Evolutionary conservation across 768 basidiomycete species (phyloP).

Genomic region (Lepiota venenata): DNA sequence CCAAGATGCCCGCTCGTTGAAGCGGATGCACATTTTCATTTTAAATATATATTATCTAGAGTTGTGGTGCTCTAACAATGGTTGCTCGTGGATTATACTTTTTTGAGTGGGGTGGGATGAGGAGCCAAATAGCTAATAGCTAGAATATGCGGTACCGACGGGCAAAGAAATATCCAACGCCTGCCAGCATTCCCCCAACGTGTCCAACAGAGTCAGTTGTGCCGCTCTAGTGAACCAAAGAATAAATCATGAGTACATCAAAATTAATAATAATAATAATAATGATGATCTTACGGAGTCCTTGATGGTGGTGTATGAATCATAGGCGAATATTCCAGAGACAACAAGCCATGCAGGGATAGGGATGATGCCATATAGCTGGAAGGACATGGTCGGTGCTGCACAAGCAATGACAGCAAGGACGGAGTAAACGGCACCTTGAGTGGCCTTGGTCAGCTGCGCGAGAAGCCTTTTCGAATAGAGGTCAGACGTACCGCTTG

Average conservation of each 20-base stretch:
- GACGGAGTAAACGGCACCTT: slow-evolving; percentile 70
- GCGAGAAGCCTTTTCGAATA: neutral
- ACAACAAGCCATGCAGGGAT: slow-evolving; percentile 78
- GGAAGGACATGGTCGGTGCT: slow-evolving; percentile 62
- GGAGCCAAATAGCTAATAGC: neutral
- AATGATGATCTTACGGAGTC: slow-evolving; percentile 29
- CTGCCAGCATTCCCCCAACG: slow-evolving; percentile 62
- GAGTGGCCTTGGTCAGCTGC: slow-evolving; percentile 2
- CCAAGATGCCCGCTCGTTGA: too few relatives aligned
- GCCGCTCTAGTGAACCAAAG: slow-evolving; percentile 34
- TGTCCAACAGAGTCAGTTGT: slow-evolving; percentile 63
- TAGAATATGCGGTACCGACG: slow-evolving; percentile 32
- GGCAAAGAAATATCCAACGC: slow-evolving; percentile 50
- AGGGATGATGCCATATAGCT: slow-evolving; percentile 74
- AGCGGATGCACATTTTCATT: too few relatives aligned
- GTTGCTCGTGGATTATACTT: too few relatives aligned
- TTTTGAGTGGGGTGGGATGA: neutral
- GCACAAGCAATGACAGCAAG: slow-evolving; percentile 72
- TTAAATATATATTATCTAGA: too few relatives aligned
- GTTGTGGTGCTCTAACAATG: too few relatives aligned
- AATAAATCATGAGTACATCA: neutral
- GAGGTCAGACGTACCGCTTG: slow-evolving; percentile 56
- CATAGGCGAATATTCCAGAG: slow-evolving; percentile 61
- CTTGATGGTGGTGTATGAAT: slow-evolving; percentile 43
- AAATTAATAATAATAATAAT: neutral